Evolutionary conservation across 1,284 basidiomycete species (phyloP), one percentile per base, ranked within the genome.

Genomic region (Cryptococcus deneoformans): DNA sequence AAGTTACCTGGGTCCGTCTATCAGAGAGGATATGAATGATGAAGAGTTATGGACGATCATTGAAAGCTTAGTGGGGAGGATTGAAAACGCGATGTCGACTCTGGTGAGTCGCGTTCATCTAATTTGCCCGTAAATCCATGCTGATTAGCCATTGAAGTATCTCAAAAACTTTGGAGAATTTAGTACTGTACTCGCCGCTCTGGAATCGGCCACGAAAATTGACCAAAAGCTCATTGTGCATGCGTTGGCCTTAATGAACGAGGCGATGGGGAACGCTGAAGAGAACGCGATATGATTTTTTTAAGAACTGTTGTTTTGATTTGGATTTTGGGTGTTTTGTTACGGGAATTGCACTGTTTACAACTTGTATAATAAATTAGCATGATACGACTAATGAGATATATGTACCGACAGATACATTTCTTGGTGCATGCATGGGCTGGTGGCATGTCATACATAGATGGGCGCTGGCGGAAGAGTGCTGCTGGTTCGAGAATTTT

Each of bases 61-160:
- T 40, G 89, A 92, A 65, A 87, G 85, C 3, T 72, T 94, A 44
- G 82, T 87, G 16, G 79, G 86, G 12, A 82, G 92, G 42, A 86
- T 94, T 52, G 88, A 92, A 71, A 93, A 94, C 71, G 84, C 87
- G n/a, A 77, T 88, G 35, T 81, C 84, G 12, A 81, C 84, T 36
- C 77, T 94, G 62, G 75, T 77, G 57, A 68, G 75, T 68, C 35
- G n/a, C n/a, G 51, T 14, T 12, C 6, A 39, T 11, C 5, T 46
- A 5, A 11, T 49, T 6, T 44, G 49, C 20, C 8, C 16, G n/a
- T 2, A 42, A 36, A 14, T 46, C 39, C 16, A 38, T 12, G 46
- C 48, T 62, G 58, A 59, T 29, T n/a, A 43, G 52, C 11, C 40
- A 11, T 11, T 43, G 16, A 45, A 75, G 64, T 77, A 77, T 55